phyloP scores from a whole-genome alignment of 2,329 filamentous ascomycete species.

The Ilyonectria destructans region DNA sequence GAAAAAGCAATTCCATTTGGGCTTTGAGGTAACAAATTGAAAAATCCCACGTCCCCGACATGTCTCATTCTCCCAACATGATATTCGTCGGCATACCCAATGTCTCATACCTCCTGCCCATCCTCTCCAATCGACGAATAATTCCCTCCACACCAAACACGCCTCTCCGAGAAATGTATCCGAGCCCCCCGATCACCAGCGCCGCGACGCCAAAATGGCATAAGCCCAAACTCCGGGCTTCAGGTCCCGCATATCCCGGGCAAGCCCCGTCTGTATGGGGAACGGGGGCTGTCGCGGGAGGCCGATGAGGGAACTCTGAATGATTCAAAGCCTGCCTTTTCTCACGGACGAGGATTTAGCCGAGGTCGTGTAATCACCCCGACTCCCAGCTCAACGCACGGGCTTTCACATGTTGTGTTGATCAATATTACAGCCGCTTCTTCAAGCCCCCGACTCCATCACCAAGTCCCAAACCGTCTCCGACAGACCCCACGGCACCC shows the following conservation, averaged over 20 bases:
- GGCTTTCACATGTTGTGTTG: background rate
- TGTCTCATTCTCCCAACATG: background rate
- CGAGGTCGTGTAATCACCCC: background rate
- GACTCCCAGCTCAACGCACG: background rate
- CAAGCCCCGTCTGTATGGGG: background rate
- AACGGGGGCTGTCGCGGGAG: background rate
- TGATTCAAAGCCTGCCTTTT: background rate
- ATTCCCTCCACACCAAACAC: background rate
- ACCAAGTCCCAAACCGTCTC: conserved; percentile 19
- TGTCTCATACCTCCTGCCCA: conserved; percentile 7
- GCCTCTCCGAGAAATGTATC: background rate
- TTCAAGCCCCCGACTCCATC: conserved; percentile 20
- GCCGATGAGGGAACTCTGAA: background rate
- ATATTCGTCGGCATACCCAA: background rate
- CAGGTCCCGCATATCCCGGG: background rate
- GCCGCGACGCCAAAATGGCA: background rate
- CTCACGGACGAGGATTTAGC: background rate
- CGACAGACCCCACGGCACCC: conserved; percentile 23
- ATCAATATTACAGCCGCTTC: conserved; percentile 20
- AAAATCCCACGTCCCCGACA: background rate
- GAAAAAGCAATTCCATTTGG: background rate
- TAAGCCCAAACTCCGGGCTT: background rate
- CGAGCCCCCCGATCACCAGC: background rate
- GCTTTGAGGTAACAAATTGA: background rate
- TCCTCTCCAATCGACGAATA: conserved; percentile 1